A percentile compares a stretch with the other conserved stretches of the same genome.
These are phyloP conservation scores for Flaveria robusta DNA, from an alignment of 129 eudicot species.

Conservation along the genomic window DNA sequence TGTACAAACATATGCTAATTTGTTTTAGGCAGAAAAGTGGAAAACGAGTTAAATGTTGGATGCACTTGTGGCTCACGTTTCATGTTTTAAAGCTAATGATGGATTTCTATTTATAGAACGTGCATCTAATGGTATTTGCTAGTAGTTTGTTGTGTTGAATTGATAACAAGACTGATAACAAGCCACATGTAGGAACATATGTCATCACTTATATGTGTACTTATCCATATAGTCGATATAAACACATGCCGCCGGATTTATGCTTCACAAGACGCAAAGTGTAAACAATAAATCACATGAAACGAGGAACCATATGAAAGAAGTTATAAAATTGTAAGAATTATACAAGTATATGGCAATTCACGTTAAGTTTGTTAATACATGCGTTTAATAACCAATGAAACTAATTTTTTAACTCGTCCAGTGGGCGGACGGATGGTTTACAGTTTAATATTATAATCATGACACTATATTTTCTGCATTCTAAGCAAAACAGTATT, in stretches of 20 bases:
- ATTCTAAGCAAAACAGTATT: too few relatives aligned
- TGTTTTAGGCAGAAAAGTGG: slow-evolving; percentile 10
- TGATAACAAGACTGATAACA: slow-evolving; percentile 29
- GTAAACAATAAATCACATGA: too few relatives aligned
- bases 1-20: neutral
- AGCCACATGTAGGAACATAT: slow-evolving; percentile 31
- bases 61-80: slow-evolving; percentile 24
- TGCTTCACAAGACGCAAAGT: neutral
- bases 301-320: neutral
- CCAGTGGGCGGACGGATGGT: too few relatives aligned
- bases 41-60: slow-evolving; percentile 30
- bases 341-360: too few relatives aligned
- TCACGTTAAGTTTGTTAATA: too few relatives aligned
- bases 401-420: too few relatives aligned
- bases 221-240: neutral
- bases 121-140: slow-evolving; percentile 5
- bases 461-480: too few relatives aligned
- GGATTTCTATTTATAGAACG: slow-evolving; percentile 16
- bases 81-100: slow-evolving; percentile 23
- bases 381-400: too few relatives aligned
- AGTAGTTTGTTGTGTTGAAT: slow-evolving; percentile 7
- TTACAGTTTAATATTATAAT: too few relatives aligned
- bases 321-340: neutral
- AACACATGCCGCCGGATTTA: neutral
- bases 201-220: slow-evolving; percentile 15